Evolutionary conservation across 371 early-diverging fungal species (phyloP).

Genomic region (Saksenaea vasiformis): DNA sequence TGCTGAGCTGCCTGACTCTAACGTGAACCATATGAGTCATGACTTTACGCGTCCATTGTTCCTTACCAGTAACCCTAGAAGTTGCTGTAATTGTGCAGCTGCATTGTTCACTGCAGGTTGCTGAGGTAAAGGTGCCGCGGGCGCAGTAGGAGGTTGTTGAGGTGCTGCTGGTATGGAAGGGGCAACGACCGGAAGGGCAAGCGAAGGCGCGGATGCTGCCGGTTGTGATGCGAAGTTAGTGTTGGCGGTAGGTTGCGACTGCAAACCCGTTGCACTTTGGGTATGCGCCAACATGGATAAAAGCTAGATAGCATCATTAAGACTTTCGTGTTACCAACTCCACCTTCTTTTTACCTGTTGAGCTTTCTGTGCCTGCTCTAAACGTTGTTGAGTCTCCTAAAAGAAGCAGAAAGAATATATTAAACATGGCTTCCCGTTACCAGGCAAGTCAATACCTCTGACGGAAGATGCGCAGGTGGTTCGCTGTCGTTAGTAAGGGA

Average conservation of each 20-base stretch:
- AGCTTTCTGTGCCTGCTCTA: slow-evolving; percentile 35
- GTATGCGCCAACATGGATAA: slow-evolving; percentile 20
- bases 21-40: background rate
- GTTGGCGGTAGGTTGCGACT: background rate
- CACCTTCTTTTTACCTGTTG: slow-evolving; percentile 24
- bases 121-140: slow-evolving; percentile 8
- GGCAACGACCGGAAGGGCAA: background rate
- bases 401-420: background rate
- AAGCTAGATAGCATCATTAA: slow-evolving; percentile 9
- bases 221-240: background rate
- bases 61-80: slow-evolving; percentile 20
- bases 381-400: slow-evolving; percentile 10
- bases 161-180: background rate
- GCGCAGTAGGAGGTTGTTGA: slow-evolving; percentile 2
- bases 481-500: background rate
- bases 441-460: background rate
- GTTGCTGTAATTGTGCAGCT: slow-evolving; percentile 20
- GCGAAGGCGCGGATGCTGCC: background rate
- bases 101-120: slow-evolving; percentile 8
- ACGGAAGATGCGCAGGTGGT: background rate
- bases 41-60: background rate
- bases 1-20: slow-evolving; percentile 19
- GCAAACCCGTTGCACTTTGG: slow-evolving; percentile 7
- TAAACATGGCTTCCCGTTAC: background rate
- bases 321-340: background rate